A percentile compares a stretch with the other conserved stretches of the same genome.
Evolutionary conservation across 208 protist genomes (phyloP).

Genomic region (Wallacemonas rigidus): DNA sequence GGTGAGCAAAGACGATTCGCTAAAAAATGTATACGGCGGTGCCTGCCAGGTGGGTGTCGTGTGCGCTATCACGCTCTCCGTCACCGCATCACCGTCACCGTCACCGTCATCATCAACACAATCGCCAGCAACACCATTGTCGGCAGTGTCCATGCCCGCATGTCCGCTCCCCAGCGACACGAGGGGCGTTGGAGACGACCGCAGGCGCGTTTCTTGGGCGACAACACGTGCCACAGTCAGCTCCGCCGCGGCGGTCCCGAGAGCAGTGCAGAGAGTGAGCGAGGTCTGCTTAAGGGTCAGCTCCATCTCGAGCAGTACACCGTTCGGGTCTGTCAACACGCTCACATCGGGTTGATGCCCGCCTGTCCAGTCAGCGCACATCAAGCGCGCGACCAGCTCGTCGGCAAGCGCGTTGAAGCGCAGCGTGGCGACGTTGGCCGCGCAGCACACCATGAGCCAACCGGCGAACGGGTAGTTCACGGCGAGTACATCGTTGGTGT

Average conservation of each 20-base stretch:
- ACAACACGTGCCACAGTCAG: conserved; percentile 6
- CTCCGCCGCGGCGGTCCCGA: conserved; percentile 24
- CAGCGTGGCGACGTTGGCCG: conserved; percentile 22
- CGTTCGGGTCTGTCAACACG: conserved; percentile 57
- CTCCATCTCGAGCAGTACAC: conserved; percentile 62
- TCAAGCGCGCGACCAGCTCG: conserved; percentile 16
- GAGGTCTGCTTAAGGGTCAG: conserved; percentile 32
- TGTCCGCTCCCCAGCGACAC: too few relatives aligned
- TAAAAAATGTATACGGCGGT: conserved; percentile 2
- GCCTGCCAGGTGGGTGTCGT: not conserved
- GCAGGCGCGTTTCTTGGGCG: not conserved
- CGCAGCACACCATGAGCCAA: conserved; percentile 37
- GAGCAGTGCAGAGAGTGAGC: conserved; percentile 41
- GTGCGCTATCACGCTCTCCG: too few relatives aligned
- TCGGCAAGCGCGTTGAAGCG: conserved; percentile 31
- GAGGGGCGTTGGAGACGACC: too few relatives aligned
- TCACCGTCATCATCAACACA: too few relatives aligned
- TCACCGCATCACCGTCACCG: not conserved
- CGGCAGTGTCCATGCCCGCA: too few relatives aligned
- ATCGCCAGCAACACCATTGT: too few relatives aligned
- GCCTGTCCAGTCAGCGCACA: conserved; percentile 14
- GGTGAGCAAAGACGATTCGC: not conserved
- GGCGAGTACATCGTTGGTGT: conserved; percentile 16
- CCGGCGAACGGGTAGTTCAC: conserved; percentile 5
- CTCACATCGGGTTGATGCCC: conserved; percentile 2